Conservation (phyloP, 768 basidiomycete genomes). For the Hydnum rufescens region DNA sequence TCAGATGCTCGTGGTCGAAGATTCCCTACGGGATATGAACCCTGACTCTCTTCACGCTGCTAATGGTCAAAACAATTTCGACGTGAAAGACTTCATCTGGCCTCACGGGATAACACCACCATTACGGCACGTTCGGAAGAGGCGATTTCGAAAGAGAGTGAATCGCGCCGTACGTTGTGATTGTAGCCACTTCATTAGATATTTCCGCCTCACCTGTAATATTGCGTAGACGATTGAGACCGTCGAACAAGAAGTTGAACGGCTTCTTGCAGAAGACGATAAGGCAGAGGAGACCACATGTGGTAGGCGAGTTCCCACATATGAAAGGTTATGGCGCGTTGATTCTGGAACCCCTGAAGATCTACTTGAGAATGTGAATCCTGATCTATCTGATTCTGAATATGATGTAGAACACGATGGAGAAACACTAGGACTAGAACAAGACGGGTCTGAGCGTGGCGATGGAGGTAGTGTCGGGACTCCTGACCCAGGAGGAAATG, state of each 20-base stretch:
- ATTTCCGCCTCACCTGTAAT: neutral
- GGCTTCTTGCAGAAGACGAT: conserved; percentile 62
- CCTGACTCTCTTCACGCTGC: conserved; percentile 84
- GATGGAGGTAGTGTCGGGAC: conserved; percentile 22
- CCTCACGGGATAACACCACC: conserved; percentile 93
- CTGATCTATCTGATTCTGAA: conserved; percentile 77
- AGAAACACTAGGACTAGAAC: conserved; percentile 25
- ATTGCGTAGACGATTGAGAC: conserved; percentile 69
- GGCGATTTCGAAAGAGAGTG: conserved; percentile 79
- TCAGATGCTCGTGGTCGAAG: conserved; percentile 35
- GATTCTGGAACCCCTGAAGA: conserved; percentile 25
- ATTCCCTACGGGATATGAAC: neutral
- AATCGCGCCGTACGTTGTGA: conserved; percentile 46
- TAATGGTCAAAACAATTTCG: conserved; percentile 57
- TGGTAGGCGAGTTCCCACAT: conserved; percentile 24
- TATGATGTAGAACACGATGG: conserved; percentile 47
- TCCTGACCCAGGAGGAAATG: conserved; percentile 25
- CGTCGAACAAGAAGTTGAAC: conserved; percentile 82
- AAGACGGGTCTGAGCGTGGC: conserved; percentile 31
- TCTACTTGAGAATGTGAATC: conserved; percentile 76
- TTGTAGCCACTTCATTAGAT: neutral
- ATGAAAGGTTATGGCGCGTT: neutral
- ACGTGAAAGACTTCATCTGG: conserved; percentile 92
- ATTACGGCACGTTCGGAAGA: conserved; percentile 70
- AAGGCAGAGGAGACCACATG: conserved; percentile 58